Evolutionary conservation across 768 basidiomycete genomes (phyloP).

Genomic region (Russula virescens): DNA sequence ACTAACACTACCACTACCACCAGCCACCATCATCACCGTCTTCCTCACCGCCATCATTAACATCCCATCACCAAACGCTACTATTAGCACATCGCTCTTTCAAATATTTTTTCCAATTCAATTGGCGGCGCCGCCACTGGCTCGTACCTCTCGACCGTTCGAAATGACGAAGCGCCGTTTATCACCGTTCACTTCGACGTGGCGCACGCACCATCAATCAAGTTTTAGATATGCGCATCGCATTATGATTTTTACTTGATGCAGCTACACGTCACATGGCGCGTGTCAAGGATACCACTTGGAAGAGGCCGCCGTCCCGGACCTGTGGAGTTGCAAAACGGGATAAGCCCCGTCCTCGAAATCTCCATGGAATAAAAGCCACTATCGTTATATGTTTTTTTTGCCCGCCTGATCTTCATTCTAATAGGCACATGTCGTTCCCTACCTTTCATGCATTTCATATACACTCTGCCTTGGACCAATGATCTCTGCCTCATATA

Average conservation of each 20-base stretch:
- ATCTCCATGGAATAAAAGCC: neutral
- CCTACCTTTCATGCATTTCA: neutral
- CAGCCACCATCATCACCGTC: too few species aligned
- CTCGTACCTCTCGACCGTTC: neutral
- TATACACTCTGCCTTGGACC: neutral
- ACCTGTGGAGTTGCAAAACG: neutral
- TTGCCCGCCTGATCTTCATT: slow-evolving; percentile 8
- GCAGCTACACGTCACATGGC: neutral
- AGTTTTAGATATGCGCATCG: too few species aligned
- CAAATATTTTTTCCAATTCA: too few species aligned
- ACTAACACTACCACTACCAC: too few species aligned
- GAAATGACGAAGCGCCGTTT: too few species aligned
- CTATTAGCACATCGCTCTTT: too few species aligned
- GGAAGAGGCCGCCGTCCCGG: neutral
- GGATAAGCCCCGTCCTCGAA: neutral
- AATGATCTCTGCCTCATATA: neutral
- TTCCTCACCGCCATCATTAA: too few species aligned
- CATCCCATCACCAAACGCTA: too few species aligned
- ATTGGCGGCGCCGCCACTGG: neutral
- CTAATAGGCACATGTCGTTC: slow-evolving; percentile 14
- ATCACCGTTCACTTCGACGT: too few species aligned
- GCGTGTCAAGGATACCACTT: neutral
- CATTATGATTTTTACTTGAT: neutral
- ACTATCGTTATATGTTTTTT: slow-evolving; percentile 1
- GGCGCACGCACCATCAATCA: too few species aligned